Percentiles rank a stretch among this genome's conserved stretches.
Conservation (phyloP, 495 filamentous ascomycete genomes). For the Penicillium atrosanguineum region DNA sequence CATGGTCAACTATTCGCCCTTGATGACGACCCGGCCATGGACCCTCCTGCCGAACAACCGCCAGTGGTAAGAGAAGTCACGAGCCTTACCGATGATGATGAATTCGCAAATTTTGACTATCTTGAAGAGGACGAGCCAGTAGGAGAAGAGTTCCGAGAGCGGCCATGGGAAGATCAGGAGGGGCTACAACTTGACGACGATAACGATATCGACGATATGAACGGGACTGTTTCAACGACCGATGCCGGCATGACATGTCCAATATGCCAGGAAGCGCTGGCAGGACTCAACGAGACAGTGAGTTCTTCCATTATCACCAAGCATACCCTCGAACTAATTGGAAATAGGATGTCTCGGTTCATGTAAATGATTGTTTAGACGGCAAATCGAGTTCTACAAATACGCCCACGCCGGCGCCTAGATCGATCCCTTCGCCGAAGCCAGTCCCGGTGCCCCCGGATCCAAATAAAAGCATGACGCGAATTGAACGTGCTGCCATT, state of each 20-base stretch:
- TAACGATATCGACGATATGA: slow-evolving; percentile 20
- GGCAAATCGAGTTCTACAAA: slow-evolving; percentile 54
- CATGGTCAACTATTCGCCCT: slow-evolving; percentile 5
- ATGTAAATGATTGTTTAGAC: slow-evolving; percentile 94
- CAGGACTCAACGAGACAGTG: slow-evolving; percentile 56
- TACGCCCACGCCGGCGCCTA: not conserved
- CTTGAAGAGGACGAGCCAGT: slow-evolving; percentile 50
- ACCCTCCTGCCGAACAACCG: slow-evolving; percentile 29
- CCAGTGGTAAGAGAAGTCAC: slow-evolving; percentile 56
- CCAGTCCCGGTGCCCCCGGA: slow-evolving; percentile 9
- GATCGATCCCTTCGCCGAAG: slow-evolving; percentile 36
- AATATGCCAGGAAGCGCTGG: slow-evolving; percentile 66
- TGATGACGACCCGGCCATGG: slow-evolving; percentile 48
- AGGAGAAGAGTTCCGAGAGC: slow-evolving; percentile 44
- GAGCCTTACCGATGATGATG: slow-evolving; percentile 54
- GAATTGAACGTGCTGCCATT: slow-evolving; percentile 65
- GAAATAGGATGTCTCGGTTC: slow-evolving; percentile 53
- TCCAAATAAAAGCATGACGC: slow-evolving; percentile 35
- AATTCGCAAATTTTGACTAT: slow-evolving; percentile 68
- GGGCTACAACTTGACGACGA: slow-evolving; percentile 12
- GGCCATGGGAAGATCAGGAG: slow-evolving; percentile 28
- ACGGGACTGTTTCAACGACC: slow-evolving; percentile 45
- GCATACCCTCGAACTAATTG: slow-evolving; percentile 9
- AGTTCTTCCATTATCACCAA: not conserved
- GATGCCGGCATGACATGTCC: slow-evolving; percentile 58